Evolutionary conservation across 768 basidiomycete species (phyloP).

Genomic region (Pisolithus microcarpus): DNA sequence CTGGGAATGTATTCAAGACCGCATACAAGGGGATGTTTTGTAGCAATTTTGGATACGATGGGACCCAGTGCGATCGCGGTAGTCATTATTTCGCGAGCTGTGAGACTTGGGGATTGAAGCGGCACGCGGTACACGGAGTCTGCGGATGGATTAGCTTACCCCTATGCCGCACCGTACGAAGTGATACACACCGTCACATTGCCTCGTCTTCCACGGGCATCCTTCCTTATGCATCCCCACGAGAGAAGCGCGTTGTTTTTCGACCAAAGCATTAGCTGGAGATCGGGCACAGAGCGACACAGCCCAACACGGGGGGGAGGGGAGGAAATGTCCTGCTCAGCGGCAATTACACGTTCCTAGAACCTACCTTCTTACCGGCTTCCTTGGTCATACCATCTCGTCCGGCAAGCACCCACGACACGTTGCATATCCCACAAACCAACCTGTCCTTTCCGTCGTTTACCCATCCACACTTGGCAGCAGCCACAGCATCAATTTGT

Average conservation of each 20-base stretch:
- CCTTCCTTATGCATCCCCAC: conserved; percentile 71
- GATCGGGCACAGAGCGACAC: not conserved
- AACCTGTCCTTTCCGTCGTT: conserved; percentile 79
- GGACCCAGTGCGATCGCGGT: conserved; percentile 48
- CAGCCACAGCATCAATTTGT: conserved; percentile 69
- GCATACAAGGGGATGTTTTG: conserved; percentile 70
- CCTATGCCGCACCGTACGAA: not conserved
- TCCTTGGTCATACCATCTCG: conserved; percentile 68
- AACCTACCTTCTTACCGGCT: conserved; percentile 56
- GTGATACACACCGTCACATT: conserved; percentile 62
- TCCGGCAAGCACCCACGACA: conserved; percentile 68
- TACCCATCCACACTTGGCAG: conserved; percentile 76
- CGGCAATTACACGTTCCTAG: not conserved
- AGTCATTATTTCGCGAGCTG: conserved; percentile 52
- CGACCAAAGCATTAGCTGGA: conserved; percentile 60
- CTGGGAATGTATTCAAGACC: not conserved
- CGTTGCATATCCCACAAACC: conserved; percentile 62
- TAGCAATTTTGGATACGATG: conserved; percentile 44
- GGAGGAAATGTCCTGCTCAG: conserved; percentile 8
- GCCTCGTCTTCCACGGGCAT: conserved; percentile 77
- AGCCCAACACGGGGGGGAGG: too few relatives aligned
- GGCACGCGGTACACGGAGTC: conserved; percentile 73
- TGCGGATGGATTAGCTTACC: conserved; percentile 9
- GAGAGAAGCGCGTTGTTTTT: conserved; percentile 62
- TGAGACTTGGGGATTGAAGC: conserved; percentile 55